These are phyloP conservation scores for Lizonia empirigonia DNA, from an alignment of 2,329 filamentous ascomycete species.

Conservation along the genomic window DNA sequence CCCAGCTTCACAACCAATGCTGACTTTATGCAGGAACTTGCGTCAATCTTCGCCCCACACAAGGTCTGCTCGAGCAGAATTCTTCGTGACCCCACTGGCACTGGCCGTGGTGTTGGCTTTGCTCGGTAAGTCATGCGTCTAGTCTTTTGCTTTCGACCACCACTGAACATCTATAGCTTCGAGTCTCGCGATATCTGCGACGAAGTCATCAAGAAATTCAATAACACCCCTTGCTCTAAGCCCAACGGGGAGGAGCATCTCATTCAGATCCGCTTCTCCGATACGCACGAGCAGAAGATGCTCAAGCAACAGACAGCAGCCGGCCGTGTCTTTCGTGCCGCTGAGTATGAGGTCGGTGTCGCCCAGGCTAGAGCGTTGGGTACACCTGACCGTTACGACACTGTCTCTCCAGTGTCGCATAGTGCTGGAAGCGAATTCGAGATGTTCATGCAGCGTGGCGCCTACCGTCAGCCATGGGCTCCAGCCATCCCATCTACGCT, in stretches of 20 bases:
- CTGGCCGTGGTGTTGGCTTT: constrained; percentile 96
- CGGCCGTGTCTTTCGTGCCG: constrained; percentile 91
- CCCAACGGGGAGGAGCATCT: constrained; percentile 74
- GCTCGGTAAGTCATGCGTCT: constrained; percentile 70
- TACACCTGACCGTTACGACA: constrained; percentile 43
- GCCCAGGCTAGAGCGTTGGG: constrained; percentile 45
- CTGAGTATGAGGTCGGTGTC: constrained; percentile 72
- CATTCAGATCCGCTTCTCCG: constrained; percentile 93
- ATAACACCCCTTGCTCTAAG: constrained; percentile 66
- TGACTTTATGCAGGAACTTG: constrained; percentile 65
- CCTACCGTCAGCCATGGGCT: constrained; percentile 43
- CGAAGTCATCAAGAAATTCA: constrained; percentile 83
- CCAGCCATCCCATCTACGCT: constrained; percentile 44
- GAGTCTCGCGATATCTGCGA: constrained; percentile 89
- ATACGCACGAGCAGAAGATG: constrained; percentile 95
- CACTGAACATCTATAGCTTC: constrained; percentile 66
- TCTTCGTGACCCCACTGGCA: constrained; percentile 86
- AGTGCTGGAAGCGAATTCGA: constrained; percentile 47
- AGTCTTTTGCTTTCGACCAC: neutral
- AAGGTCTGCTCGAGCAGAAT: constrained; percentile 94
- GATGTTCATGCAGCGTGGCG: constrained; percentile 43
- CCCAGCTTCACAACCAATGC: neutral
- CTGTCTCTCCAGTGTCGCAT: constrained; percentile 42
- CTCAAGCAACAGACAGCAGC: constrained; percentile 96
- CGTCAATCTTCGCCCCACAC: constrained; percentile 77